Evolutionary conservation across 2,329 filamentous ascomycete genomes (phyloP).

Genomic region (Trichoderma sp.): DNA sequence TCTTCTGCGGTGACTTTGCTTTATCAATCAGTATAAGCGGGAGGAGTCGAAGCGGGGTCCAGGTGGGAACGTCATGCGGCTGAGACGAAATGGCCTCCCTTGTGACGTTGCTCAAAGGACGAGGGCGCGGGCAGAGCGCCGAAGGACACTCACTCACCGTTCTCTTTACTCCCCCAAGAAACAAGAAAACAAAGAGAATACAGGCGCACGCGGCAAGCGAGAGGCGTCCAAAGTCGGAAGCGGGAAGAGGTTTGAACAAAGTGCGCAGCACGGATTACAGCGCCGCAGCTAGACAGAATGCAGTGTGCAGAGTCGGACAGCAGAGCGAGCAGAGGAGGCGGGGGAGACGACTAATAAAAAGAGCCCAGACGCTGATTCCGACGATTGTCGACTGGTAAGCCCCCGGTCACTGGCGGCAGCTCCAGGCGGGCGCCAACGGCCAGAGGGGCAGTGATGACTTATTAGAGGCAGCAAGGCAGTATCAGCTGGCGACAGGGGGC

Average conservation of each 20-base stretch:
- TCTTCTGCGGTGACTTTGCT: conserved; percentile 3
- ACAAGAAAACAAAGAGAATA: not conserved
- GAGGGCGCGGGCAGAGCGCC: not conserved
- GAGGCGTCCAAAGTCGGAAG: not conserved
- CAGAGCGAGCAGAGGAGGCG: not conserved
- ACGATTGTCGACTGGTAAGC: not conserved
- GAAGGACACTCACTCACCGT: not conserved
- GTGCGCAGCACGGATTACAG: not conserved
- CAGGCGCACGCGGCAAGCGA: not conserved
- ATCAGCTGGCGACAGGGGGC: conserved; percentile 26
- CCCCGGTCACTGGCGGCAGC: conserved; percentile 7
- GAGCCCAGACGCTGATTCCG: conserved; percentile 15
- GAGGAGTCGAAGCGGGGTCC: conserved; percentile 23
- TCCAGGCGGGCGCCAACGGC: conserved; percentile 18
- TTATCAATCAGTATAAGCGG: conserved; percentile 23
- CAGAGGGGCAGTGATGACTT: conserved; percentile 24
- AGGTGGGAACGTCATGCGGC: conserved; percentile 25
- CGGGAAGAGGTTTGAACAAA: not conserved
- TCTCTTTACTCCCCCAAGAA: not conserved
- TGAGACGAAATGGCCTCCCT: conserved; percentile 21
- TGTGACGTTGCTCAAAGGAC: conserved; percentile 9
- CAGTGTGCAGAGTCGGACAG: not conserved
- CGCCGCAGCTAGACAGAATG: not conserved
- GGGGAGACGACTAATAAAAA: not conserved
- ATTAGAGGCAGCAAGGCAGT: conserved; percentile 26